phyloP scores from a whole-genome alignment of 352 stramenopile genomes.

The Phytophthora cryptogea region DNA sequence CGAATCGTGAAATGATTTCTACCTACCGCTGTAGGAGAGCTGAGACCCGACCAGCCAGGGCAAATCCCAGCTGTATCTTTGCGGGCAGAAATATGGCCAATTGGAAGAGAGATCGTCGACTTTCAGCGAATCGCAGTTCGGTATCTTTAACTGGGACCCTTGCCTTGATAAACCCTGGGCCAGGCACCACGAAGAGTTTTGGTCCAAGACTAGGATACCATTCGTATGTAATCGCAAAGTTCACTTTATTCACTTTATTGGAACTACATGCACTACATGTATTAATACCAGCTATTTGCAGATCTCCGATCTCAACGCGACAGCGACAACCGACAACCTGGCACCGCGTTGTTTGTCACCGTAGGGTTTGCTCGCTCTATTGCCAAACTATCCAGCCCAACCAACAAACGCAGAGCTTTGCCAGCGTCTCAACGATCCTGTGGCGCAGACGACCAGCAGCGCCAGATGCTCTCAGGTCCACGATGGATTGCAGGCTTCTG shows the following conservation, averaged over 20 bases:
- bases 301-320: conserved; percentile 4
- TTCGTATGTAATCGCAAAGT: too few relatives aligned
- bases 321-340: conserved; percentile 1
- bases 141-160: not conserved
- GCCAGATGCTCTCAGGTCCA: conserved; percentile 15
- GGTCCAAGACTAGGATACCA: too few relatives aligned
- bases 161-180: not conserved
- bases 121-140: conserved; percentile 14
- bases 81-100: conserved; percentile 10
- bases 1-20: conserved; percentile 29
- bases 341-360: conserved; percentile 1
- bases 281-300: too few relatives aligned
- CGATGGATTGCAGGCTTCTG: conserved; percentile 7
- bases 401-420: not conserved
- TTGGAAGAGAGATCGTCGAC: not conserved
- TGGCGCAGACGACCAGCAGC: conserved; percentile 7
- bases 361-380: conserved; percentile 18
- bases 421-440: conserved; percentile 9
- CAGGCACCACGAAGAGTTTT: too few relatives aligned
- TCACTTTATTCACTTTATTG: too few relatives aligned
- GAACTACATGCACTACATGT: too few relatives aligned
- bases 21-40: conserved; percentile 2
- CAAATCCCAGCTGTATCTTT: conserved; percentile 28
- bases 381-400: conserved; percentile 15
- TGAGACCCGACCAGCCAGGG: conserved; percentile 9